These are phyloP conservation scores for Chionographis japonica DNA, from an alignment of 106 monocot species.

Conservation along the genomic window DNA sequence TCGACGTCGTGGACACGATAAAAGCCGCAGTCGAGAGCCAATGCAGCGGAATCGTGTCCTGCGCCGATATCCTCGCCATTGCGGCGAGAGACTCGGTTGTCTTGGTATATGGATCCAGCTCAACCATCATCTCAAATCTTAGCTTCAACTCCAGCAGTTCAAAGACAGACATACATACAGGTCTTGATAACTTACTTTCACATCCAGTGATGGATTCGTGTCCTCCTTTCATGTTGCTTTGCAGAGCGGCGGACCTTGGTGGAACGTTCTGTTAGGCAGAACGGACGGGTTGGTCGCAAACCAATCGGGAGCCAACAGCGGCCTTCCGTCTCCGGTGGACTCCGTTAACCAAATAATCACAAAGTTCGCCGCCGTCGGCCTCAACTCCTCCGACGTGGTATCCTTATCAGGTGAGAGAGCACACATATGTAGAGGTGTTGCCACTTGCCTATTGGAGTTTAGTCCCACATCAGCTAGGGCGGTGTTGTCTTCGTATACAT, in stretches of 20 bases:
- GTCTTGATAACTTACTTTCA: no score
- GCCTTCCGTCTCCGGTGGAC: slow-evolving; percentile 45
- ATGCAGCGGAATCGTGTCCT: slow-evolving; percentile 58
- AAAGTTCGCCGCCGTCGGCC: slow-evolving; percentile 59
- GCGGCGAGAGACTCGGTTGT: slow-evolving; percentile 39
- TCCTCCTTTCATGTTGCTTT: neutral
- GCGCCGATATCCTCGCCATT: slow-evolving; percentile 66
- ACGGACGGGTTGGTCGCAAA: slow-evolving; percentile 57
- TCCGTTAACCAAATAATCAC: slow-evolving; percentile 29
- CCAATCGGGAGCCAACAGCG: slow-evolving; percentile 46
- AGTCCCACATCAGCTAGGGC: no score
- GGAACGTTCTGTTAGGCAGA: slow-evolving; percentile 55
- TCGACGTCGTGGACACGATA: slow-evolving; percentile 56
- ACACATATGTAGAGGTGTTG: no score
- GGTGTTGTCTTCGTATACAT: no score
- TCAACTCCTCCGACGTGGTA: slow-evolving; percentile 52
- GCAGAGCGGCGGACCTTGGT: slow-evolving; percentile 60
- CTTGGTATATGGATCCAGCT: slow-evolving; percentile 18
- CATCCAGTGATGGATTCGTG: no score
- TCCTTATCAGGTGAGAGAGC: slow-evolving; percentile 46
- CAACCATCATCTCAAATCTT: no score
- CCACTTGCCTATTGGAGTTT: no score
- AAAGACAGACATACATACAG: no score
- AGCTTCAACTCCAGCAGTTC: no score
- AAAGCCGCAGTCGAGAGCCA: slow-evolving; percentile 50